A percentile compares a stretch with the other conserved stretches of the same genome.
These are phyloP conservation scores for Stagonosporopsis chrysanthemi DNA, from an alignment of 2,329 filamentous ascomycete genomes.

Conservation along the genomic window DNA sequence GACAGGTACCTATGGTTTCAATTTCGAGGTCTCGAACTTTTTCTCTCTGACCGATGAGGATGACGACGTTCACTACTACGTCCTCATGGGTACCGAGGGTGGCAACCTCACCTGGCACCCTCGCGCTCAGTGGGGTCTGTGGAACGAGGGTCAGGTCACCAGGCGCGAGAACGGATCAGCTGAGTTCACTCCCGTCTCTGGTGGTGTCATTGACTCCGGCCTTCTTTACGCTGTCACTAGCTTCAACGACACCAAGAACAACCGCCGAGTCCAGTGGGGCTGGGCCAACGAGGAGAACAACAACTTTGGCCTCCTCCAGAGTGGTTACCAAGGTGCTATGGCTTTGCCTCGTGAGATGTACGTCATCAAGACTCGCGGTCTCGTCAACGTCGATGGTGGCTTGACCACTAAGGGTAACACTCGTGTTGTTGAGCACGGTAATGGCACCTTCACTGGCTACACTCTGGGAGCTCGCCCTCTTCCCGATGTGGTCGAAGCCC, in stretches of 20 bases:
- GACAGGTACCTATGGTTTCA: slow-evolving; percentile 57
- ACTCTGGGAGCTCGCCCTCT: slow-evolving; percentile 56
- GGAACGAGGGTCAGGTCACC: slow-evolving; percentile 55
- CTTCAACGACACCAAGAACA: slow-evolving; percentile 59
- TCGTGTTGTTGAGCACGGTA: slow-evolving; percentile 42
- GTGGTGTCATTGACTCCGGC: slow-evolving; percentile 55
- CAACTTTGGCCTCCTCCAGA: slow-evolving; percentile 51
- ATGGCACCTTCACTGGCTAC: slow-evolving; percentile 53
- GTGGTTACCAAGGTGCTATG: slow-evolving; percentile 56
- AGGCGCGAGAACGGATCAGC: slow-evolving; percentile 55
- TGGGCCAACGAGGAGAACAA: slow-evolving; percentile 57
- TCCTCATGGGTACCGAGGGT: slow-evolving; percentile 54
- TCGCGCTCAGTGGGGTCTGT: slow-evolving; percentile 54
- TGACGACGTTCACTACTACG: slow-evolving; percentile 55
- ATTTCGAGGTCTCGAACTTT: slow-evolving; percentile 59
- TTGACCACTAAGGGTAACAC: slow-evolving; percentile 48
- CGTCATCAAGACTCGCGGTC: slow-evolving; percentile 52
- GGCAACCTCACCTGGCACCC: slow-evolving; percentile 54
- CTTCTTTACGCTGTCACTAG: slow-evolving; percentile 55
- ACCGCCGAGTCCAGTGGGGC: slow-evolving; percentile 57
- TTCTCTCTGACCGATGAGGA: slow-evolving; percentile 55
- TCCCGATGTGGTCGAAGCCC: slow-evolving; percentile 53
- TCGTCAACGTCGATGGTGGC: slow-evolving; percentile 47
- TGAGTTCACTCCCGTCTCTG: slow-evolving; percentile 54
- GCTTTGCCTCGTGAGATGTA: slow-evolving; percentile 57